Conservation (phyloP, 2,329 filamentous ascomycete genomes). For the Graphilbum ipis-grandicollis region DNA sequence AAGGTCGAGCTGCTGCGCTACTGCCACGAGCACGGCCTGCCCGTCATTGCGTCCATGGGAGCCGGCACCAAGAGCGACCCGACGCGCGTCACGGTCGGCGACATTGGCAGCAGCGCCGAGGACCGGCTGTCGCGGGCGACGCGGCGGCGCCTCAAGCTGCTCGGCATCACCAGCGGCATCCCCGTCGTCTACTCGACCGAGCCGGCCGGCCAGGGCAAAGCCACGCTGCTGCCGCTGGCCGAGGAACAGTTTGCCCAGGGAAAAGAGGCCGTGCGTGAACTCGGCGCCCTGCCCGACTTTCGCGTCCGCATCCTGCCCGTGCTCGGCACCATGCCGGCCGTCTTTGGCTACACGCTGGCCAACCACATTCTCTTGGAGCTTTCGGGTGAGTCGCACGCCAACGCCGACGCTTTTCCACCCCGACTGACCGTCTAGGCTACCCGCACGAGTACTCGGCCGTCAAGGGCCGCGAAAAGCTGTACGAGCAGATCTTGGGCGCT, state of each 20-base stretch:
- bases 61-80: conserved; percentile 82
- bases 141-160: conserved; percentile 56
- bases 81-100: conserved; percentile 74
- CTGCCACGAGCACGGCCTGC: conserved; percentile 60
- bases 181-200: conserved; percentile 88
- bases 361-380: conserved; percentile 85
- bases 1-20: conserved; percentile 85
- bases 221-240: conserved; percentile 66
- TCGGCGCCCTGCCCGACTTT: conserved; percentile 83
- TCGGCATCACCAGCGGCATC: conserved; percentile 70
- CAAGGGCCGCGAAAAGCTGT: conserved; percentile 80
- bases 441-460: conserved; percentile 67
- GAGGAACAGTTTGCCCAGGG: conserved; percentile 84
- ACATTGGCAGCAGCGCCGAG: conserved; percentile 76
- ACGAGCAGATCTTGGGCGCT: conserved; percentile 62
- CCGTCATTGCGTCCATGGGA: conserved; percentile 89
- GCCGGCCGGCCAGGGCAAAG: conserved; percentile 78
- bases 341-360: conserved; percentile 81
- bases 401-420: no score
- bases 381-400: conserved; percentile 23
- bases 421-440: conserved; percentile 40
- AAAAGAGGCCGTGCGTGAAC: conserved; percentile 51
- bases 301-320: conserved; percentile 89
- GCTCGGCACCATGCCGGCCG: conserved; percentile 88
- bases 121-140: conserved; percentile 79